Evolutionary conservation across 1,284 basidiomycete genomes (phyloP), one percentile per base, ranked within the genome.

Genomic region (Laetiporus sulphureus): DNA sequence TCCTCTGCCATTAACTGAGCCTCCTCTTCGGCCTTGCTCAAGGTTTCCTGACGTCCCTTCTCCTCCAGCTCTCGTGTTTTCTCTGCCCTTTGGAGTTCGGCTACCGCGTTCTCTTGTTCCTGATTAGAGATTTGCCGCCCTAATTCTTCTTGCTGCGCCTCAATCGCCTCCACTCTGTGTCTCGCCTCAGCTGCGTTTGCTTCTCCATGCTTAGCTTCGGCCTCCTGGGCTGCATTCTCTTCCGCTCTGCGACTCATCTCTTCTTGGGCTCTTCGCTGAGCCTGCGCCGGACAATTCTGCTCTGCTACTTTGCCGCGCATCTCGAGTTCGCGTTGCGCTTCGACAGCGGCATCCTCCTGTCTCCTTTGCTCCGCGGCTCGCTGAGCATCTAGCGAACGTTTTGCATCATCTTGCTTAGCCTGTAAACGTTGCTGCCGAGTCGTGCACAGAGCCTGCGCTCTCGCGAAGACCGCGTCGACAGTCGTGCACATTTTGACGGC

Each of bases 381-480:
- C 32, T 41, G 34, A 20, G 37, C 44, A n/a, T 44, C 40, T n/a
- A 35, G 31, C 20, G 37, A 36, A 16, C 15, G 31, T 23, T 47
- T 32, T 3, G 45, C 47, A n/a, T 36, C 41, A 15, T 34, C 29
- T 36, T 48, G 40, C 24, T 56, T 47, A n/a, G 39, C 29, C 7
- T 25, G 39, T 29, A 36, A 41, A n/a, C 54, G 44, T 25, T 46
- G 31, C 29, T 50, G 46, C 21, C 54, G 50, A 12, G 44, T 43
- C 7, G 31, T 32, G 18, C 40, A 29, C 33, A 55, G 24, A 8
- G 18, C 16, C 16, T 45, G 46, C 24, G 50, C 25, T 20, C 46
- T 49, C 13, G 42, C 44, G 21, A 55, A 48, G n/a, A 44, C 46
- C 5, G 44, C 27, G 13, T 50, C 48, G 10, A 35, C 47, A 12